Evolutionary conservation across 108 stramenopile species (phyloP).

Genomic region (Fistulifera solaris): DNA sequence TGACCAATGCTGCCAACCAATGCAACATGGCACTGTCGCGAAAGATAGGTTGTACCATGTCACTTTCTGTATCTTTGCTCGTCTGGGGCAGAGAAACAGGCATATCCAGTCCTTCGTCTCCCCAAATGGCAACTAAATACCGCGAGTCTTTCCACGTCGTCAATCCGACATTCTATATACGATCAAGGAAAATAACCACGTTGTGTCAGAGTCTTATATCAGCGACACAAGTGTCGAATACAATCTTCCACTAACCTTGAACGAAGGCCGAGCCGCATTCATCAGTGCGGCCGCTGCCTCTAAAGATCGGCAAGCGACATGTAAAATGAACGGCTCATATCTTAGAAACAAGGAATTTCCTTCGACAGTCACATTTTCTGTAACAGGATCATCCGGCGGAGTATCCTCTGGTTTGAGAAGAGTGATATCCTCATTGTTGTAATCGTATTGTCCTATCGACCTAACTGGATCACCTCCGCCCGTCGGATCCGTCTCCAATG

Average conservation of each 20-base stretch:
- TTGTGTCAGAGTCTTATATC: too few species aligned
- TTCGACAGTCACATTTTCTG: not conserved
- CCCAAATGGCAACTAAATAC: conserved; percentile 78
- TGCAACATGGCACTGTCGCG: conserved; percentile 15
- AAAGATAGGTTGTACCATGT: not conserved
- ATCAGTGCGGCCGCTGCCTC: conserved; percentile 58
- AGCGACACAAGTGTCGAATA: too few species aligned
- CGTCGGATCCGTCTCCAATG: conserved; percentile 48
- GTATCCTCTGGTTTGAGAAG: not conserved
- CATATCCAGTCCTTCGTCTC: conserved; percentile 89
- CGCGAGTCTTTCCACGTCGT: conserved; percentile 65
- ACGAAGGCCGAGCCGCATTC: conserved; percentile 67
- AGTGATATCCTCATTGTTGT: not conserved
- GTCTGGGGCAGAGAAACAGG: conserved; percentile 38
- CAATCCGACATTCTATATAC: conserved; percentile 75
- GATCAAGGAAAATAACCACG: too few species aligned
- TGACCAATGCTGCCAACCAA: conserved; percentile 69
- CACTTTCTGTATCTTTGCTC: not conserved
- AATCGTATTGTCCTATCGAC: conserved; percentile 41
- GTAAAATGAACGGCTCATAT: conserved; percentile 84
- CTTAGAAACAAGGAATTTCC: conserved; percentile 55
- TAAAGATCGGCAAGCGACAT: conserved; percentile 73
- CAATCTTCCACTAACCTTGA: conserved; percentile 31
- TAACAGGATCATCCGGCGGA: conserved; percentile 8
- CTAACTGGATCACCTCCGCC: conserved; percentile 78